Conservation (phyloP, 2,329 filamentous ascomycete species). For the Hirsutella minnesotensis region DNA sequence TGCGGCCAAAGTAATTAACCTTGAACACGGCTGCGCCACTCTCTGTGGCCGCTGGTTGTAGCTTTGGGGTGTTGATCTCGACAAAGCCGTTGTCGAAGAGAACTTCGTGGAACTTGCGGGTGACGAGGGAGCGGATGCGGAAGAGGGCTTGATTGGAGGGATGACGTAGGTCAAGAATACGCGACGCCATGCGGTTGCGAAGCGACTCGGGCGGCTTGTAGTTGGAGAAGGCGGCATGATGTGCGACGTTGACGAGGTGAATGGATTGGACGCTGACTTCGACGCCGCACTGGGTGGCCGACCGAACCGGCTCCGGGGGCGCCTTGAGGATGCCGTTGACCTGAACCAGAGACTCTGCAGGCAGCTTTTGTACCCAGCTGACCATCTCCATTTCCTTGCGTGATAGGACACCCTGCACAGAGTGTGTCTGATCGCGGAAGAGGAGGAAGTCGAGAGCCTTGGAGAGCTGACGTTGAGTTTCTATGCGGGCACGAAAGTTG, state of each 20-base stretch:
- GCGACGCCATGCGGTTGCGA: conserved; percentile 63
- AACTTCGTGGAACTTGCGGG: conserved; percentile 65
- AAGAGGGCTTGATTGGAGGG: conserved; percentile 79
- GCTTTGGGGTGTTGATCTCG: conserved; percentile 87
- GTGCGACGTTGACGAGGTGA: conserved; percentile 37
- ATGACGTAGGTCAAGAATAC: conserved; percentile 77
- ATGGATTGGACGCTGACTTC: conserved; percentile 58
- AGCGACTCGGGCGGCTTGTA: conserved; percentile 52
- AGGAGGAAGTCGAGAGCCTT: conserved; percentile 75
- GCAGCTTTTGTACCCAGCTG: conserved; percentile 76
- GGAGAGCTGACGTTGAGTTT: conserved; percentile 68
- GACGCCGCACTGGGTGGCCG: conserved; percentile 62
- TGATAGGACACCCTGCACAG: conserved; percentile 69
- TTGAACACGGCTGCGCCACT: conserved; percentile 87
- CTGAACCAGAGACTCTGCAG: conserved; percentile 65
- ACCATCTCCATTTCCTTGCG: conserved; percentile 56
- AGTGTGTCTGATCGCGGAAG: conserved; percentile 72
- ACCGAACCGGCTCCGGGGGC: conserved; percentile 62
- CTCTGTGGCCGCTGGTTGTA: conserved; percentile 82
- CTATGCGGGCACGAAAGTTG: conserved; percentile 28
- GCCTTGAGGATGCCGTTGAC: conserved; percentile 63
- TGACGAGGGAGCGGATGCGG: conserved; percentile 71
- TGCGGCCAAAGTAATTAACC: conserved; percentile 80
- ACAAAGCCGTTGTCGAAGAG: conserved; percentile 71
- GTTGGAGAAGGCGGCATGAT: conserved; percentile 38